Conservation (phyloP, 2,329 filamentous ascomycete genomes). For the Cladophialophora psammophila region DNA sequence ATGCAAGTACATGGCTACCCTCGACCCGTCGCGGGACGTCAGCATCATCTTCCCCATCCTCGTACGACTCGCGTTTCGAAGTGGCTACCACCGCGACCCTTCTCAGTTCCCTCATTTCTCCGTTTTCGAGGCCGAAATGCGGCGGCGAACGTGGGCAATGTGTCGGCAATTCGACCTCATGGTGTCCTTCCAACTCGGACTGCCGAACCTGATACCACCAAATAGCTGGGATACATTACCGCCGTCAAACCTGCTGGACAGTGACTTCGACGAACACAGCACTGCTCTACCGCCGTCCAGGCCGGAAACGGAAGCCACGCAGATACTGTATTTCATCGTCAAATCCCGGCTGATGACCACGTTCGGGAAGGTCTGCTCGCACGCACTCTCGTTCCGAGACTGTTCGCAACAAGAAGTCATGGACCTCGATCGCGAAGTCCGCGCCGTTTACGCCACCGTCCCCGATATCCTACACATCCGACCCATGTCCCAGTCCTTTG, state of each 20-base stretch:
- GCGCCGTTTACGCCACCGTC: slow-evolving; percentile 36
- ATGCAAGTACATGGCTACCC: slow-evolving; percentile 60
- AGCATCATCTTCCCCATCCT: slow-evolving; percentile 63
- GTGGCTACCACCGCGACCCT: slow-evolving; percentile 66
- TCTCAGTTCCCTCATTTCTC: slow-evolving; percentile 60
- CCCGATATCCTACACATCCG: slow-evolving; percentile 37
- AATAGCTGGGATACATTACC: slow-evolving; percentile 66
- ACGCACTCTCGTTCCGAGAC: slow-evolving; percentile 42
- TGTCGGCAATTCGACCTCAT: slow-evolving; percentile 65
- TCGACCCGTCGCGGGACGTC: slow-evolving; percentile 63
- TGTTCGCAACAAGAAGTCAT: slow-evolving; percentile 35
- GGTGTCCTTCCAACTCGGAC: slow-evolving; percentile 68
- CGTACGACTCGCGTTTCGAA: slow-evolving; percentile 66
- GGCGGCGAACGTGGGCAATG: slow-evolving; percentile 52
- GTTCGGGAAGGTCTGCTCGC: slow-evolving; percentile 43
- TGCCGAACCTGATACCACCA: slow-evolving; percentile 67
- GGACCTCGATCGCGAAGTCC: slow-evolving; percentile 41
- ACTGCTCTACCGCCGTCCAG: slow-evolving; percentile 61
- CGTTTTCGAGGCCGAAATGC: slow-evolving; percentile 64
- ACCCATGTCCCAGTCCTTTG: slow-evolving; percentile 48
- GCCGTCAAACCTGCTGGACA: slow-evolving; percentile 68
- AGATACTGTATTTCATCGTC: slow-evolving; percentile 45
- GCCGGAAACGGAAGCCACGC: slow-evolving; percentile 57
- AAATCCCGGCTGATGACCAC: slow-evolving; percentile 43
- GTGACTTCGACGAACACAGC: slow-evolving; percentile 64